phyloP scores from a whole-genome alignment of 495 filamentous ascomycete genomes.

The Melanomma pulvis-pyrius region DNA sequence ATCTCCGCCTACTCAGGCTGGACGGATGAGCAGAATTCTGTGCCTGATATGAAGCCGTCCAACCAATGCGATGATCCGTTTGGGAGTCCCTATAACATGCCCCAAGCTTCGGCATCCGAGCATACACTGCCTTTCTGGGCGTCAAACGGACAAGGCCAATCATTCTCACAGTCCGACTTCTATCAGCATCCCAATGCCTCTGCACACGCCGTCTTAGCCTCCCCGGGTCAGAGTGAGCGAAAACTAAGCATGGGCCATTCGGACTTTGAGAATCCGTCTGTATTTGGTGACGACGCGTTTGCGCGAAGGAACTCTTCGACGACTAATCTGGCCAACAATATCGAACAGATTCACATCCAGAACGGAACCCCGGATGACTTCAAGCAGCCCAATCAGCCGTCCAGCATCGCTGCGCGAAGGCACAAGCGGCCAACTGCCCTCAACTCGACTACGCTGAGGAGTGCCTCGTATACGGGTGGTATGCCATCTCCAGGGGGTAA shows the following conservation, averaged over 20 bases:
- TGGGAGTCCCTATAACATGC: constrained; percentile 24
- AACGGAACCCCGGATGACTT: constrained; percentile 32
- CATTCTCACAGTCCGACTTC: constrained; percentile 32
- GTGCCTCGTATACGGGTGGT: constrained; percentile 44
- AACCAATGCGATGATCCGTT: constrained; percentile 27
- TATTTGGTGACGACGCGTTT: constrained; percentile 25
- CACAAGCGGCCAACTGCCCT: constrained; percentile 44
- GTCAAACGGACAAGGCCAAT: constrained; percentile 16
- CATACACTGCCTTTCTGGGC: constrained; percentile 27
- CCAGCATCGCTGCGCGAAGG: constrained; percentile 44
- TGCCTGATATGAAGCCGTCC: constrained; percentile 16
- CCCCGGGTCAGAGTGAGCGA: constrained; percentile 25
- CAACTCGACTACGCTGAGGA: constrained; percentile 41
- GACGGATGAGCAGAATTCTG: constrained; percentile 32
- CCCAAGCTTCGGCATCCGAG: constrained; percentile 31
- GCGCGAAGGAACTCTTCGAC: constrained; percentile 40
- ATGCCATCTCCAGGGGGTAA: constrained; percentile 38
- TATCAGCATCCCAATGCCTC: constrained; percentile 37
- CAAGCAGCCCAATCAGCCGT: constrained; percentile 41
- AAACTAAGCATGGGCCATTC: constrained; percentile 23
- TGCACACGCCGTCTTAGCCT: constrained; percentile 30
- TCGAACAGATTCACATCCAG: constrained; percentile 35
- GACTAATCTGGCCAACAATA: constrained; percentile 34
- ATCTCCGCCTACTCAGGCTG: constrained; percentile 33
- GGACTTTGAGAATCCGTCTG: constrained; percentile 22